Percentiles rank a stretch among this genome's conserved stretches.
Conservation (phyloP, 768 basidiomycete genomes). For the Candolleomyces eurysporus region DNA sequence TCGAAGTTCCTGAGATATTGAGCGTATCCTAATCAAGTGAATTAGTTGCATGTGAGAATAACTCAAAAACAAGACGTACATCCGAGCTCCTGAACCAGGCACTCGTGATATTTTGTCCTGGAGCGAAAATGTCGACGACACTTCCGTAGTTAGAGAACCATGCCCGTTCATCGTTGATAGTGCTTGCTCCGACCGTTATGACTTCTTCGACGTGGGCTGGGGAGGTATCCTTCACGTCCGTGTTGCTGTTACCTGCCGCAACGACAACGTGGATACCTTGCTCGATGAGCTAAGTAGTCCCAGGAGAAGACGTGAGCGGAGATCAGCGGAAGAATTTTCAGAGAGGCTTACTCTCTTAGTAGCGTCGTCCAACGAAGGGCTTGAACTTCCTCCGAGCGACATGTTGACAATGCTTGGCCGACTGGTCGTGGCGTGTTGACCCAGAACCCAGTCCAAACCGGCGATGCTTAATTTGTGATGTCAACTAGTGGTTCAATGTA, state of each 20-base stretch:
- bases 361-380: conserved; percentile 26
- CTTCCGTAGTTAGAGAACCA: conserved; percentile 32
- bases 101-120: conserved; percentile 18
- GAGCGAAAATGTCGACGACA: conserved; percentile 33
- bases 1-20: no score
- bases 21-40: no score
- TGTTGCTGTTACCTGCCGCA: conserved; percentile 27
- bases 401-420: conserved; percentile 30
- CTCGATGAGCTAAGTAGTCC: conserved; percentile 18
- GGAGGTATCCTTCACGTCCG: conserved; percentile 21
- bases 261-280: conserved; percentile 30
- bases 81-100: background rate
- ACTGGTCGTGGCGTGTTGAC: conserved; percentile 10
- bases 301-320: background rate
- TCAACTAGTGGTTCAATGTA: background rate
- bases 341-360: conserved; percentile 18
- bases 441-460: conserved; percentile 27
- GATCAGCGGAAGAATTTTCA: background rate
- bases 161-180: conserved; percentile 24
- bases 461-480: conserved; percentile 14
- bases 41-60: no score
- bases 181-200: conserved; percentile 31
- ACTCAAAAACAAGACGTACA: no score
- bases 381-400: conserved; percentile 30
- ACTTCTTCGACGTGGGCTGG: conserved; percentile 27